Conservation (phyloP, 345 rosid genomes). For the Eucalyptus polybractea region DNA sequence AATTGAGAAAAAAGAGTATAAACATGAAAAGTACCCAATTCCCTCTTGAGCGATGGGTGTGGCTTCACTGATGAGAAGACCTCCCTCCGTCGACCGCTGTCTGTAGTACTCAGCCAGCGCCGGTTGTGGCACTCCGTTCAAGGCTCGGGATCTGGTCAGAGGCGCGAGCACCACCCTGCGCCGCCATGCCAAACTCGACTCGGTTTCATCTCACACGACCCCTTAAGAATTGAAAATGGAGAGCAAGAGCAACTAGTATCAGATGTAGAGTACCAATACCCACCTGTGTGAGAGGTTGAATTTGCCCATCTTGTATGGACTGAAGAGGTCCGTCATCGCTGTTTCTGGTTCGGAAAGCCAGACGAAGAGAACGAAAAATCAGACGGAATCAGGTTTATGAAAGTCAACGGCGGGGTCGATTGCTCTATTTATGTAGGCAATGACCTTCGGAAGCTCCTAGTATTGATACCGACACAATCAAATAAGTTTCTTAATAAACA, state of each 20-base stretch:
- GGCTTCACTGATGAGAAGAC: neutral
- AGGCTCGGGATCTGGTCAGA: neutral
- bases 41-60: neutral
- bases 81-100: neutral
- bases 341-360: neutral
- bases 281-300: neutral
- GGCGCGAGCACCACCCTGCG: neutral
- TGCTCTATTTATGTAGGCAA: neutral
- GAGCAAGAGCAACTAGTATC: neutral
- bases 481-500: neutral
- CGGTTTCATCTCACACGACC: neutral
- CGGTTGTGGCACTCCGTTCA: neutral
- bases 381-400: neutral
- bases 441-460: neutral
- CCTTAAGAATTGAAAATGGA: neutral
- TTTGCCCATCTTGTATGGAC: neutral
- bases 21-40: neutral
- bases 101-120: neutral
- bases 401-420: neutral
- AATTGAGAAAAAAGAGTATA: neutral
- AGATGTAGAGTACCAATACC: neutral
- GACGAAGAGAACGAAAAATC: neutral
- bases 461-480: accelerated
- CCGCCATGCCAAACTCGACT: neutral
- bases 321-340: neutral